Conservation (phyloP, 2,329 filamentous ascomycete genomes). For the Trichoderma sp. region DNA sequence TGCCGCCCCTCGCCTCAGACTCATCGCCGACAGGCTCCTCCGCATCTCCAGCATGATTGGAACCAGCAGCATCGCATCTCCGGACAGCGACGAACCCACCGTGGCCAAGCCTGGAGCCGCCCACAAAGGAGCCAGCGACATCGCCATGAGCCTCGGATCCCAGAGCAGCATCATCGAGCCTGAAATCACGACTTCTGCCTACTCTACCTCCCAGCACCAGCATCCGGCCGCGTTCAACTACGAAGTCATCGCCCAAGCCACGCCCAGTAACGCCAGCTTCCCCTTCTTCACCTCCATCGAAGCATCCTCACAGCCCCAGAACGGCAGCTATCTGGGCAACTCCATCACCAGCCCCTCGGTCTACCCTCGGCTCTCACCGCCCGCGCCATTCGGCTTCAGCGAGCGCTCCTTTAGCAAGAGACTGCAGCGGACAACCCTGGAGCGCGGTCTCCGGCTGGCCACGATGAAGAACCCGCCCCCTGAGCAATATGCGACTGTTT, state of each 20-base stretch:
- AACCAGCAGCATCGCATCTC: slow-evolving; percentile 30
- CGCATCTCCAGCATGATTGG: slow-evolving; percentile 48
- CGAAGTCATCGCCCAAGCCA: slow-evolving; percentile 51
- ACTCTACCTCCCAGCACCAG: slow-evolving; percentile 9
- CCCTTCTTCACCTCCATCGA: slow-evolving; percentile 36
- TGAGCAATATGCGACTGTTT: slow-evolving; percentile 52
- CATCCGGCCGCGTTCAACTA: slow-evolving; percentile 31
- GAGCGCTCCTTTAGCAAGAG: slow-evolving; percentile 69
- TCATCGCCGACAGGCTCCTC: slow-evolving; percentile 57
- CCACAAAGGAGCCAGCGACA: slow-evolving; percentile 7
- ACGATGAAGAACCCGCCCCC: slow-evolving; percentile 47
- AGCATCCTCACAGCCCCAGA: slow-evolving; percentile 19
- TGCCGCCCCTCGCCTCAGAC: slow-evolving; percentile 55
- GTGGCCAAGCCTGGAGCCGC: slow-evolving; percentile 12
- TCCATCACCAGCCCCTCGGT: slow-evolving; percentile 26
- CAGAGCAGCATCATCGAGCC: not conserved
- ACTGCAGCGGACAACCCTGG: slow-evolving; percentile 62
- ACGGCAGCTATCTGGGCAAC: slow-evolving; percentile 17
- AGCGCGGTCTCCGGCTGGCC: slow-evolving; percentile 60
- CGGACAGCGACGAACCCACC: slow-evolving; percentile 15
- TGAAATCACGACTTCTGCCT: not conserved
- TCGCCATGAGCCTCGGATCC: not conserved
- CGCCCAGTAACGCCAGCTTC: slow-evolving; percentile 53
- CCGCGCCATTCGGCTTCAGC: slow-evolving; percentile 56
- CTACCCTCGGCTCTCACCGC: slow-evolving; percentile 39